These are phyloP conservation scores for Botryobasidium botryosum DNA, from an alignment of 768 basidiomycete genomes.

Conservation along the genomic window DNA sequence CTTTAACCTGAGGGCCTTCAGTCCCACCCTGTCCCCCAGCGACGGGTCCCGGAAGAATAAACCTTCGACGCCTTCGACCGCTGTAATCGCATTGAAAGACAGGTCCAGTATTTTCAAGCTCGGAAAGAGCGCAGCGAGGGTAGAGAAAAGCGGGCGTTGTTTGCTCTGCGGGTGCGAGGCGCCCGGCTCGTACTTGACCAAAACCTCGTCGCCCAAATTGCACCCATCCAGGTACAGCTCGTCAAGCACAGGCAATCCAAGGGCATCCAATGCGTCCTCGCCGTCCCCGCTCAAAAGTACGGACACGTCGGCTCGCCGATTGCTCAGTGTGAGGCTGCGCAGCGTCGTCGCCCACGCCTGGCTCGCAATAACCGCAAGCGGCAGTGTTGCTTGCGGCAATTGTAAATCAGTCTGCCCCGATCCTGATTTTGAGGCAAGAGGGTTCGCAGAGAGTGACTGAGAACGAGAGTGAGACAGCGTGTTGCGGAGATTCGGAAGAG, in stretches of 20 bases:
- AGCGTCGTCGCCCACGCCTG: slow-evolving; percentile 47
- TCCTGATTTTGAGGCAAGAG: not conserved
- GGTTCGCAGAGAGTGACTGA: not conserved
- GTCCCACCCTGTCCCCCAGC: not conserved
- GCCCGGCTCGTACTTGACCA: slow-evolving; percentile 1
- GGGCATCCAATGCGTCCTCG: slow-evolving; percentile 15
- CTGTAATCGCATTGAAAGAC: slow-evolving; percentile 55
- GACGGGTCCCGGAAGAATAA: slow-evolving; percentile 7
- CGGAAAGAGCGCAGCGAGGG: slow-evolving; percentile 53
- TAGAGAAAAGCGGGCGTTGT: slow-evolving; percentile 22
- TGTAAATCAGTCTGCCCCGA: slow-evolving; percentile 4
- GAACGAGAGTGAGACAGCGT: slow-evolving; percentile 35
- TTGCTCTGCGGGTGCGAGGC: not conserved
- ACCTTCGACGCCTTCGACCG: slow-evolving; percentile 40
- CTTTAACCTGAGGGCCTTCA: slow-evolving; percentile 8
- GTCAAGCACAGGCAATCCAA: slow-evolving; percentile 48
- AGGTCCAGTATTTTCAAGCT: slow-evolving; percentile 49
- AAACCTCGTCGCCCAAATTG: slow-evolving; percentile 41
- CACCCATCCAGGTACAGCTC: slow-evolving; percentile 64
- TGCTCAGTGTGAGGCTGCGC: slow-evolving; percentile 39
- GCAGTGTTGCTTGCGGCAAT: slow-evolving; percentile 50
- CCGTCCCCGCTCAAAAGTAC: slow-evolving; percentile 29
- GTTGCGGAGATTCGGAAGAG: slow-evolving; percentile 33
- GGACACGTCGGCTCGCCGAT: slow-evolving; percentile 48
- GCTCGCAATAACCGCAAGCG: slow-evolving; percentile 39